These are phyloP conservation scores for Podospora conica DNA, from an alignment of 495 filamentous ascomycete species.

Conservation along the genomic window DNA sequence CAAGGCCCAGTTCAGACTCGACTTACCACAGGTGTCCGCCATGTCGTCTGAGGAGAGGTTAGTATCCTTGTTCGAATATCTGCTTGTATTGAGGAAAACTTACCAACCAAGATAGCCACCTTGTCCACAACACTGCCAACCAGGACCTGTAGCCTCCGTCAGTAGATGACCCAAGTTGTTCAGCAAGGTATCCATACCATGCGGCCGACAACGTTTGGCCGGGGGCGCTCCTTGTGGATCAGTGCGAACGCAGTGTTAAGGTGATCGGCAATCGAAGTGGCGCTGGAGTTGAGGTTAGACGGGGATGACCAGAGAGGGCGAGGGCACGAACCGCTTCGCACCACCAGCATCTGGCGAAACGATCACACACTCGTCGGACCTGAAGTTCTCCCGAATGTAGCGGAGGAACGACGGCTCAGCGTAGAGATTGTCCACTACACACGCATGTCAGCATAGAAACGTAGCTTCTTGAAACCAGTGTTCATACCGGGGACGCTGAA, in stretches of 20 bases:
- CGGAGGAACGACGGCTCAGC: constrained; percentile 88
- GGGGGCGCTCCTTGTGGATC: constrained; percentile 95
- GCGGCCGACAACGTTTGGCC: constrained; percentile 90
- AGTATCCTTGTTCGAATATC: not conserved
- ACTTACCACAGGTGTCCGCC: constrained; percentile 85
- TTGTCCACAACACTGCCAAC: constrained; percentile 66
- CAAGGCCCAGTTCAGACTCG: too few relatives aligned
- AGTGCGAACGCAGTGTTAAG: constrained; percentile 94
- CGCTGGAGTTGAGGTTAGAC: constrained; percentile 39
- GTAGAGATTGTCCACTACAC: constrained; percentile 76
- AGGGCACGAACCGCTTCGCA: constrained; percentile 75
- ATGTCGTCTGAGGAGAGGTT: constrained; percentile 49
- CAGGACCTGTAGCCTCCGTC: constrained; percentile 52
- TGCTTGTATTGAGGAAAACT: not conserved
- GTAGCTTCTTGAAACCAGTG: constrained; percentile 22
- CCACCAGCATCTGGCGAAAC: constrained; percentile 96
- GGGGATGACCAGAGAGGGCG: not conserved
- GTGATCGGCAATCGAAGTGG: constrained; percentile 92
- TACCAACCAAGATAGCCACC: constrained; percentile 47
- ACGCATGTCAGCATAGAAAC: not conserved
- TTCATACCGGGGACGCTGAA: constrained; percentile 78
- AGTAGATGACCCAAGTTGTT: constrained; percentile 37
- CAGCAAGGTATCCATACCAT: constrained; percentile 80
- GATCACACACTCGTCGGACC: constrained; percentile 80
- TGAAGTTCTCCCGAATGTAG: constrained; percentile 84